These are phyloP conservation scores for Gentiana straminea DNA, from an alignment of 257 asterid species.

Conservation along the genomic window DNA sequence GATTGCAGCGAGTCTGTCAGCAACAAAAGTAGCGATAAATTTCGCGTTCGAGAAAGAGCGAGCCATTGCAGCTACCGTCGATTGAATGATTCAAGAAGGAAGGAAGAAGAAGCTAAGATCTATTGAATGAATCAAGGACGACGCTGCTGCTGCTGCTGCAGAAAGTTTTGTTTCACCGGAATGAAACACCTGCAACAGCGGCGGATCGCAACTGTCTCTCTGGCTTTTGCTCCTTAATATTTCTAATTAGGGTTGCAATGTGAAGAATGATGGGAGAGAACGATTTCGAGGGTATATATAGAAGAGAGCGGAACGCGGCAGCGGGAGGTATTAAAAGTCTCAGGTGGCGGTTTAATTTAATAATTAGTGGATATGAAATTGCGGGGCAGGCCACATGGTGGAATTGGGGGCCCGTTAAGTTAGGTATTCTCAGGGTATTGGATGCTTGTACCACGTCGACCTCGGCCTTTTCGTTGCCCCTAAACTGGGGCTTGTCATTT, in stretches of 20 bases:
- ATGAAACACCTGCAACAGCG: conserved; percentile 14
- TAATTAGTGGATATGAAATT: neutral
- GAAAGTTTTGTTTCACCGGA: neutral
- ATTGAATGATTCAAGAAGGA: neutral
- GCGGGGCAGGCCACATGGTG: neutral
- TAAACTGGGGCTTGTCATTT: too few species aligned
- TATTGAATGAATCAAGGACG: neutral
- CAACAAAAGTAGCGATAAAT: conserved; percentile 18
- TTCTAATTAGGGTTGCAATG: neutral
- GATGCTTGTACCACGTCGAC: conserved; percentile 9
- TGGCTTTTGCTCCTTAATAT: conserved; percentile 2
- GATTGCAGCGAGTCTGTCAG: conserved; percentile 14
- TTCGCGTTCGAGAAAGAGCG: conserved; percentile 21
- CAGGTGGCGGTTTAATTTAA: neutral
- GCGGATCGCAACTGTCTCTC: neutral
- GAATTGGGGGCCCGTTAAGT: conserved; percentile 14
- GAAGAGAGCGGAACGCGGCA: neutral
- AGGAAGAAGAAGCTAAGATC: neutral
- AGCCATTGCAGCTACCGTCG: conserved; percentile 17
- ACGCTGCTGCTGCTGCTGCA: conserved; percentile 3
- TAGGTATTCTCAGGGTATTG: conserved; percentile 11
- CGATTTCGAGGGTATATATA: neutral
- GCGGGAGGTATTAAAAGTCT: neutral
- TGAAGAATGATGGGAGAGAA: neutral
- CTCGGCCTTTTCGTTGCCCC: neutral